Percentiles rank a stretch among this genome's conserved stretches.
phyloP scores from a whole-genome alignment of 2,329 filamentous ascomycete species.

The Hypoxylon sp. region DNA sequence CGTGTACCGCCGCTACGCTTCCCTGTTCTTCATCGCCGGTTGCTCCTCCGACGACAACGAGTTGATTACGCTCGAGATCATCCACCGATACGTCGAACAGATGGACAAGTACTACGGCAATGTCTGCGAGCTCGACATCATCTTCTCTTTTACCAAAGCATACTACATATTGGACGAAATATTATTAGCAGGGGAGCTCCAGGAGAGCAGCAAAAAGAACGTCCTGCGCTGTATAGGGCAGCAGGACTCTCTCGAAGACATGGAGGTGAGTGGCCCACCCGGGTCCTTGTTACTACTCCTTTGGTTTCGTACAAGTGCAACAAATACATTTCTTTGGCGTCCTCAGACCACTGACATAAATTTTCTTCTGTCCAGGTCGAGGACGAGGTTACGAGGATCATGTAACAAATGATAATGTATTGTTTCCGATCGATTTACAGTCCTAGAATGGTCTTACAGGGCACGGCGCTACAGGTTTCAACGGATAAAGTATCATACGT shows the following conservation, averaged over 20 bases:
- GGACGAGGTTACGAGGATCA: slow-evolving; percentile 91
- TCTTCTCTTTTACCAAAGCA: slow-evolving; percentile 99
- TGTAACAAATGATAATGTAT: slow-evolving; percentile 69
- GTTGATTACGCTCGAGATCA: slow-evolving; percentile 96
- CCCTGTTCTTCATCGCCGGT: slow-evolving; percentile 98
- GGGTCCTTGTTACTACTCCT: slow-evolving; percentile 29
- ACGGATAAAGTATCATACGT: slow-evolving; percentile 43
- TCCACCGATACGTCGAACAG: slow-evolving; percentile 99
- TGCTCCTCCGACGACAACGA: slow-evolving; percentile 98
- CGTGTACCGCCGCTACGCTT: slow-evolving; percentile 98
- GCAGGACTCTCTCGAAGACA: slow-evolving; percentile 97
- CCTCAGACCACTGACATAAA: slow-evolving; percentile 66
- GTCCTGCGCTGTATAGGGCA: slow-evolving; percentile 95
- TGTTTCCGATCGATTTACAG: slow-evolving; percentile 44
- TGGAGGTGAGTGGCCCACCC: slow-evolving; percentile 84
- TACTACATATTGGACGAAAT: slow-evolving; percentile 99
- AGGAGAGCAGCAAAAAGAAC: slow-evolving; percentile 99
- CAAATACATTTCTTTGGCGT: slow-evolving; percentile 30
- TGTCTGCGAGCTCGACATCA: slow-evolving; percentile 99
- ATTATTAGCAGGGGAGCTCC: slow-evolving; percentile 93
- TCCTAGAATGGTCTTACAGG: slow-evolving; percentile 30
- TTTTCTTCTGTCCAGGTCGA: slow-evolving; percentile 76
- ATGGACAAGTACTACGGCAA: slow-evolving; percentile 99
- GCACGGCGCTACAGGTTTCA: slow-evolving; percentile 44
- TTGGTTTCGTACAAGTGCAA: slow-evolving; percentile 14